Evolutionary conservation across 2,329 filamentous ascomycete species (phyloP).

Genomic region (Cercospora sojina): DNA sequence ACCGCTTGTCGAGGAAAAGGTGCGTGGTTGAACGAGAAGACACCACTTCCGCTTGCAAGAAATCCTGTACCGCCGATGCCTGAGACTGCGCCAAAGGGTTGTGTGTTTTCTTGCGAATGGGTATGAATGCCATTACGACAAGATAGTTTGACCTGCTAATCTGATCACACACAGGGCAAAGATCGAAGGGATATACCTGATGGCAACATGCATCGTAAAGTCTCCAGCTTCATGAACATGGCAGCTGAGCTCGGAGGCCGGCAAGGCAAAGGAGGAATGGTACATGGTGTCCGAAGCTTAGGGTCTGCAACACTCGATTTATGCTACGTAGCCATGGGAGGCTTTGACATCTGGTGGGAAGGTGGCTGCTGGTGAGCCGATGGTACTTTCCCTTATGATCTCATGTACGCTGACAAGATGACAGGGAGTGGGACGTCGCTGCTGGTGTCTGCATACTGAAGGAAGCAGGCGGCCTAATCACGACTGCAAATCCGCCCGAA

Average conservation of each 20-base stretch:
- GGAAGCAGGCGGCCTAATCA: slow-evolving; percentile 72
- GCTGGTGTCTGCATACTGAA: slow-evolving; percentile 71
- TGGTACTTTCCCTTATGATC: neutral
- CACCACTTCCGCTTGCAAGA: slow-evolving; percentile 61
- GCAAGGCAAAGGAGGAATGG: slow-evolving; percentile 71
- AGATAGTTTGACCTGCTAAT: neutral
- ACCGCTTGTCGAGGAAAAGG: slow-evolving; percentile 65
- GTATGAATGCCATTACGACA: neutral
- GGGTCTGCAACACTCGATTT: slow-evolving; percentile 73
- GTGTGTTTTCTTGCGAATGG: slow-evolving; percentile 67
- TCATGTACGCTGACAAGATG: slow-evolving; percentile 10
- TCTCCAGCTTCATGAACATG: slow-evolving; percentile 74
- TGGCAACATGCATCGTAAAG: slow-evolving; percentile 69
- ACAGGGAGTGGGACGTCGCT: slow-evolving; percentile 73
- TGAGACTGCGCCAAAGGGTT: slow-evolving; percentile 62
- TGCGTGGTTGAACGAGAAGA: slow-evolving; percentile 67
- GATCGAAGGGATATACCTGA: slow-evolving; percentile 65
- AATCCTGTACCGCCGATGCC: slow-evolving; percentile 65
- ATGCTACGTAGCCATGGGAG: slow-evolving; percentile 69
- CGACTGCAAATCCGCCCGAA: slow-evolving; percentile 68
- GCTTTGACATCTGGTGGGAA: slow-evolving; percentile 81
- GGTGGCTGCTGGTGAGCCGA: slow-evolving; percentile 52
- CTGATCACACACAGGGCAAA: slow-evolving; percentile 54
- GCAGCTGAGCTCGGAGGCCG: slow-evolving; percentile 64
- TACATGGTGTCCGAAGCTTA: slow-evolving; percentile 71